Percentiles rank a stretch among this genome's conserved stretches.
Evolutionary conservation across 2,329 filamentous ascomycete genomes (phyloP).

Genomic region (Ophiostoma tasmaniense): DNA sequence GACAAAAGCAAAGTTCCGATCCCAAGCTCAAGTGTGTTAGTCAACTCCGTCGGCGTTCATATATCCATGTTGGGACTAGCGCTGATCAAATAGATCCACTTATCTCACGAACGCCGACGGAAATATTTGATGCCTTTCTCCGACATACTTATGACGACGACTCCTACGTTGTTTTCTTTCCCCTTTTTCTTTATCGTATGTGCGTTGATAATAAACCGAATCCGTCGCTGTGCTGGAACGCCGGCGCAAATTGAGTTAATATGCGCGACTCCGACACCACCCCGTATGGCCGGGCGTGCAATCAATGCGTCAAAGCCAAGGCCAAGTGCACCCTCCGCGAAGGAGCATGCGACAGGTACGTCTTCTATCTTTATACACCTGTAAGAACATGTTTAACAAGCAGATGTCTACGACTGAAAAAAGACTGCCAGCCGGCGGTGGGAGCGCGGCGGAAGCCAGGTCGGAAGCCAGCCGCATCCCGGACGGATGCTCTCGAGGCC

Average conservation of each 20-base stretch:
- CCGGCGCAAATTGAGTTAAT: background rate
- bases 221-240: background rate
- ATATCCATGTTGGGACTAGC: conserved; percentile 1
- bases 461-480: conserved; percentile 11
- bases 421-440: conserved; percentile 13
- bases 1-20: background rate
- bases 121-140: background rate
- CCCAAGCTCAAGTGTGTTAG: background rate
- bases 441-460: conserved; percentile 14
- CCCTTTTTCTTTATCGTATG: background rate
- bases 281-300: conserved; percentile 14
- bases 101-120: background rate
- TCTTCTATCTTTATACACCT: background rate
- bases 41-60: conserved; percentile 13
- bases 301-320: conserved; percentile 16
- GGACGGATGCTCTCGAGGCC: conserved; percentile 14
- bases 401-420: conserved; percentile 11
- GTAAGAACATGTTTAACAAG: background rate
- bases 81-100: background rate
- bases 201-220: no score
- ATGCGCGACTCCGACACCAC: conserved; percentile 6
- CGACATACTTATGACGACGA: background rate
- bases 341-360: conserved; percentile 14
- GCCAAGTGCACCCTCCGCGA: conserved; percentile 14
- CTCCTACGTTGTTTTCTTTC: background rate